Percentiles rank a stretch among this genome's conserved stretches.
These are phyloP conservation scores for Aspergillus neoniger DNA, from an alignment of 2,329 filamentous ascomycete species.

Conservation along the genomic window DNA sequence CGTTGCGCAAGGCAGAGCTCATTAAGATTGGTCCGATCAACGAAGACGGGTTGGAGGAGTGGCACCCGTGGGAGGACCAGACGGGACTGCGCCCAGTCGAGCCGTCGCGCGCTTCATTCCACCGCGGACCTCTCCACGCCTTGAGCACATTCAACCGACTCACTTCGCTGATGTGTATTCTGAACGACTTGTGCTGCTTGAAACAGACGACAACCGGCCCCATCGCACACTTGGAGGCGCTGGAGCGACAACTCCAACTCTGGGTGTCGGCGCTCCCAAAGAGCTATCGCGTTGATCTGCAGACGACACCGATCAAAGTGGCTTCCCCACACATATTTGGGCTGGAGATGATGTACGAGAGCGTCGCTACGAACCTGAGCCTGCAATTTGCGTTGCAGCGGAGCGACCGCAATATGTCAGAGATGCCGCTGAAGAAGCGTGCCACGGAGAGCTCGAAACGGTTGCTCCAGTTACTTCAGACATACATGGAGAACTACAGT, in stretches of 20 bases:
- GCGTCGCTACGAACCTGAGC: constrained; percentile 28
- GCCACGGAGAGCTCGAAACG: constrained; percentile 39
- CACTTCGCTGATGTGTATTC: constrained; percentile 40
- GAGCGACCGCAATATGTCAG: constrained; percentile 22
- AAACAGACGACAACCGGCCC: constrained; percentile 25
- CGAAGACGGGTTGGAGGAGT: constrained; percentile 71
- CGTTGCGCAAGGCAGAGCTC: constrained; percentile 54
- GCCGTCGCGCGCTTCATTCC: constrained; percentile 29
- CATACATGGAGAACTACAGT: constrained; percentile 45
- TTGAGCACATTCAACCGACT: constrained; percentile 58
- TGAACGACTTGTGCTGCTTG: constrained; percentile 36
- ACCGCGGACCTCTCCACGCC: constrained; percentile 45
- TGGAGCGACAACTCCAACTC: constrained; percentile 35
- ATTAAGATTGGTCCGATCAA: constrained; percentile 53
- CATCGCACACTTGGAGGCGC: constrained; percentile 29
- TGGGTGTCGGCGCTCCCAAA: constrained; percentile 35
- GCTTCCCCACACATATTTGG: constrained; percentile 37
- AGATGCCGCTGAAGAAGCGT: constrained; percentile 27
- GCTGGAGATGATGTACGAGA: constrained; percentile 38
- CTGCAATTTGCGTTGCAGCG: constrained; percentile 29
- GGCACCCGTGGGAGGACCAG: constrained; percentile 68
- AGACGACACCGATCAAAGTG: constrained; percentile 24
- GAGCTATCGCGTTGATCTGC: constrained; percentile 33
- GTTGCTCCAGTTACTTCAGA: constrained; percentile 38
- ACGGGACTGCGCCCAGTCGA: constrained; percentile 35